These are phyloP conservation scores for Ettlia oleoabundans DNA, from an alignment of 139 green algal species.

Conservation along the genomic window DNA sequence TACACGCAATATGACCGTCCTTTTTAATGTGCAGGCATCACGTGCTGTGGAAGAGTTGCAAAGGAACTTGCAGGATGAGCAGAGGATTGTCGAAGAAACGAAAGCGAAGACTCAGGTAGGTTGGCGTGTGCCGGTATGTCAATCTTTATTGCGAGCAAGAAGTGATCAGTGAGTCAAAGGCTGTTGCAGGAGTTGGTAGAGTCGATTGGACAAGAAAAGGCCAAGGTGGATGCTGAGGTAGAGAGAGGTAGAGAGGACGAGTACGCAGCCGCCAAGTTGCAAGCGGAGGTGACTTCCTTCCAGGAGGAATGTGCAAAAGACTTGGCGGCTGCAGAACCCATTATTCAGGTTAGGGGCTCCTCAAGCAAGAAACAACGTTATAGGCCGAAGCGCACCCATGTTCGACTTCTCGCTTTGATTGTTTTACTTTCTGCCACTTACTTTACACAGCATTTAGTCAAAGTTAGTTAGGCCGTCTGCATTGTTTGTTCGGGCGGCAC, in stretches of 20 bases:
- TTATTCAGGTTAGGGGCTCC: slow-evolving; percentile 64
- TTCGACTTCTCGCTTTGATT: too few species aligned
- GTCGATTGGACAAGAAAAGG: slow-evolving; percentile 89
- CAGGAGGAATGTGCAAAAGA: slow-evolving; percentile 84
- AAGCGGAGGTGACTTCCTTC: slow-evolving; percentile 80
- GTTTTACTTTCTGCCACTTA: neutral
- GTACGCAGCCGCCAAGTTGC: slow-evolving; percentile 56
- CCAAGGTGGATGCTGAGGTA: slow-evolving; percentile 87
- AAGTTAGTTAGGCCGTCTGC: too few species aligned
- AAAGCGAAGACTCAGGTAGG: slow-evolving; percentile 71
- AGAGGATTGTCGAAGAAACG: slow-evolving; percentile 92
- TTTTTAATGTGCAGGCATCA: slow-evolving; percentile 14
- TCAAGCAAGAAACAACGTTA: too few species aligned
- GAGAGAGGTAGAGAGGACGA: slow-evolving; percentile 79
- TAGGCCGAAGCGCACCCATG: too few species aligned
- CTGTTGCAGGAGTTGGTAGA: slow-evolving; percentile 83
- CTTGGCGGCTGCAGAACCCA: slow-evolving; percentile 79
- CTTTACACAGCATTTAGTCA: too few species aligned
- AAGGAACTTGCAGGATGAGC: slow-evolving; percentile 80
- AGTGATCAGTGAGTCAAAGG: neutral
- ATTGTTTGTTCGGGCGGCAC: too few species aligned
- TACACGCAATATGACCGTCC: neutral
- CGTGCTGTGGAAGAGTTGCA: slow-evolving; percentile 85
- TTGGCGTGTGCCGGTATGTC: neutral
- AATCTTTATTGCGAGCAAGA: neutral